Conservation (phyloP, 176 grass and related monocot species). For the Microstegium vimineum region DNA sequence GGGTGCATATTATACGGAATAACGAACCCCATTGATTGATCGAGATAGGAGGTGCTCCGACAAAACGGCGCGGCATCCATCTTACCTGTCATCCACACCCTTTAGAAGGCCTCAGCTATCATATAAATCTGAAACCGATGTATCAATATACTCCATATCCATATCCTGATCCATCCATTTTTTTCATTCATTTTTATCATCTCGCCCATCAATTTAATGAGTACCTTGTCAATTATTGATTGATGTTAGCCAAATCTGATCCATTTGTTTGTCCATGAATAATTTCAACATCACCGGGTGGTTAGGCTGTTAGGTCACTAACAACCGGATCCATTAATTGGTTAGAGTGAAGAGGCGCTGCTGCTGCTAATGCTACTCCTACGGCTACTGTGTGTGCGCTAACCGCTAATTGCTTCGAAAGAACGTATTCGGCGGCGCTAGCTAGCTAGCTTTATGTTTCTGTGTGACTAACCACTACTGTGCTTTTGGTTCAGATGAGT, state of each 20-base stretch:
- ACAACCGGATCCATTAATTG: constrained; percentile 5
- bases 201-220: neutral
- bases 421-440: neutral
- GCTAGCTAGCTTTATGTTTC: neutral
- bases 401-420: neutral
- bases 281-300: neutral
- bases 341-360: neutral
- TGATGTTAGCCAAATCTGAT: neutral
- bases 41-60: neutral
- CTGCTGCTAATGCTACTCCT: neutral
- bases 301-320: constrained; percentile 1
- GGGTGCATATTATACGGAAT: neutral
- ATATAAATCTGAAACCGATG: neutral
- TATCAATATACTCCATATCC: neutral
- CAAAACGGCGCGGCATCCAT: neutral
- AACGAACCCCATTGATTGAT: neutral
- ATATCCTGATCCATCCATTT: neutral
- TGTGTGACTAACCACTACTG: neutral
- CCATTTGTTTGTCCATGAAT: neutral
- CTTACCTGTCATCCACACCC: neutral
- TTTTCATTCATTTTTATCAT: neutral
- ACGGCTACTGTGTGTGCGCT: neutral
- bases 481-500: neutral
- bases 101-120: neutral
- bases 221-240: neutral